Conservation (phyloP, 768 basidiomycete species). For the Lactarius vividus region DNA sequence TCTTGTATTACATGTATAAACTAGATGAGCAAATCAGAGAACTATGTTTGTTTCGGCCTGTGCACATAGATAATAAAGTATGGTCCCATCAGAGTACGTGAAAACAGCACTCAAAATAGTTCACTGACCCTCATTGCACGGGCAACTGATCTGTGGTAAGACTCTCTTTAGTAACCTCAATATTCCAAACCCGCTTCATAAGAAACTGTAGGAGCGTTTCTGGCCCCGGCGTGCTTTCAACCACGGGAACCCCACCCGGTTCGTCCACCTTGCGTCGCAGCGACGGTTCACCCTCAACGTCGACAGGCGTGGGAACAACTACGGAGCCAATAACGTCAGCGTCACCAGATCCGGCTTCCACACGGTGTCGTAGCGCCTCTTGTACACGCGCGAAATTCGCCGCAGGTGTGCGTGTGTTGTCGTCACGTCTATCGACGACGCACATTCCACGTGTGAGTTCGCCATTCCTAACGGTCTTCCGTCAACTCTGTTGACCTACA, state of each 20-base stretch:
- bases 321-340: slow-evolving; percentile 37
- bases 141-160: slow-evolving; percentile 2
- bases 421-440: slow-evolving; percentile 74
- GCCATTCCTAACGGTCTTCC: slow-evolving; percentile 48
- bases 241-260: slow-evolving; percentile 34
- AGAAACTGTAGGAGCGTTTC: slow-evolving; percentile 47
- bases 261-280: background rate
- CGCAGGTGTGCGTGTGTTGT: slow-evolving; percentile 64
- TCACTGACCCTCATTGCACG: slow-evolving; percentile 2
- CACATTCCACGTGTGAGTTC: slow-evolving; percentile 87
- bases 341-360: slow-evolving; percentile 29
- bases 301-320: slow-evolving; percentile 53
- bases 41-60: background rate
- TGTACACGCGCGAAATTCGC: slow-evolving; percentile 64
- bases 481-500: background rate
- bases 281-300: slow-evolving; percentile 39
- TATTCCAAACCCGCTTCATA: slow-evolving; percentile 56
- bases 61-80: background rate
- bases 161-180: slow-evolving; percentile 19
- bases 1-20: background rate
- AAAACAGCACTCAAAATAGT: background rate
- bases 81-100: background rate
- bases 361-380: slow-evolving; percentile 44
- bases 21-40: background rate
- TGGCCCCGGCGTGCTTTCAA: slow-evolving; percentile 66